phyloP scores from a whole-genome alignment of 1,284 basidiomycete species.

The Tausonia pullulans region DNA sequence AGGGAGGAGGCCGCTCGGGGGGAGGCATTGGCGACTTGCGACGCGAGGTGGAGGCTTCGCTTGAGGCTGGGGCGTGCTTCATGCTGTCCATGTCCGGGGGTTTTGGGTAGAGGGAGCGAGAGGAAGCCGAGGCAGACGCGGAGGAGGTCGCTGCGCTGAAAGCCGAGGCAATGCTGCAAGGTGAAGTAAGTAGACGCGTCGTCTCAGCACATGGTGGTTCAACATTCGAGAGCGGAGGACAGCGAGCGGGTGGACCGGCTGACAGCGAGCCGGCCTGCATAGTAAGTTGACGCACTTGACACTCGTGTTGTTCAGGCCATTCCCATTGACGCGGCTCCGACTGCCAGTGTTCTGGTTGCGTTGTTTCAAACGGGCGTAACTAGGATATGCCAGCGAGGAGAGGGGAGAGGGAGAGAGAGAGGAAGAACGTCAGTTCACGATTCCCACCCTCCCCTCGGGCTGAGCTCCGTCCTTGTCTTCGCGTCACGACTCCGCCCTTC shows the following conservation, averaged over 20 bases:
- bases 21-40: neutral
- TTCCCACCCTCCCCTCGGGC: no score
- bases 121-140: neutral
- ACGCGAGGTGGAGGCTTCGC: neutral
- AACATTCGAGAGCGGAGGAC: neutral
- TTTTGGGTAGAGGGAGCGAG: neutral
- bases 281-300: slow-evolving; percentile 10
- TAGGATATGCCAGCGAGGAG: neutral
- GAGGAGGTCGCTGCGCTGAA: neutral
- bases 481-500: no score
- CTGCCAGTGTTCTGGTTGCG: slow-evolving; percentile 7
- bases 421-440: neutral
- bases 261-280: no score
- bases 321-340: slow-evolving; percentile 2
- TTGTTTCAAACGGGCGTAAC: slow-evolving; percentile 12
- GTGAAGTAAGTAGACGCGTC: neutral
- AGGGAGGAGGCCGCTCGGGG: neutral
- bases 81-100: neutral
- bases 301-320: slow-evolving; percentile 14
- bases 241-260: neutral
- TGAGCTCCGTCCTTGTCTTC: no score
- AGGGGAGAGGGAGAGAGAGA: neutral
- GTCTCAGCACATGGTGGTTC: neutral
- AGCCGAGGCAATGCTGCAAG: slow-evolving; percentile 12
- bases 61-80: neutral